Evolutionary conservation across 495 filamentous ascomycete species (phyloP).

Genomic region (Penicillium lividum): DNA sequence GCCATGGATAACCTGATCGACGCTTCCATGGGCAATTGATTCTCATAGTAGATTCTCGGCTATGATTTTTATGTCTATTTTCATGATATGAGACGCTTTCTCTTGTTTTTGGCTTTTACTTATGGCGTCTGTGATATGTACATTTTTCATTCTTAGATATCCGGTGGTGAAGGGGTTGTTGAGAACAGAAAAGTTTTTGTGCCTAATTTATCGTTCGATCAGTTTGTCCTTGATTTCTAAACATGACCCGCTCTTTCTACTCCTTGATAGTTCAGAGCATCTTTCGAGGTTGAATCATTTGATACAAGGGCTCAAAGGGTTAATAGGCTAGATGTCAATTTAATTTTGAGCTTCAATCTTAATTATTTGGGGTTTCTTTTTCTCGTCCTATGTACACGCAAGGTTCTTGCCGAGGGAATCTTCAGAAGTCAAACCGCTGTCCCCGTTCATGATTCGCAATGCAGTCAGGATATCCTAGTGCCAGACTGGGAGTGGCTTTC

Average conservation of each 20-base stretch:
- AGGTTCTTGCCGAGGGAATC: neutral
- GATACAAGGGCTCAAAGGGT: no score
- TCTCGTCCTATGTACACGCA: neutral
- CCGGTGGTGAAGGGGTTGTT: conserved; percentile 22
- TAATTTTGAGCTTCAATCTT: neutral
- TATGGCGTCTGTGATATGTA: conserved; percentile 26
- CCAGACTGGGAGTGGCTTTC: neutral
- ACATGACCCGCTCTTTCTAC: no score
- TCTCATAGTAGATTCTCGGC: neutral
- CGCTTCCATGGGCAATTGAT: conserved; percentile 7
- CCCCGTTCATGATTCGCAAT: neutral
- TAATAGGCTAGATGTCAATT: no score
- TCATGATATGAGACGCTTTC: conserved; percentile 33
- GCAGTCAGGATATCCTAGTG: neutral
- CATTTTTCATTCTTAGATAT: conserved; percentile 27
- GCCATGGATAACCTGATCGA: conserved; percentile 4
- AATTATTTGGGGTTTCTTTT: neutral
- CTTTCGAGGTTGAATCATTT: no score
- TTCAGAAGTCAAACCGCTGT: neutral
- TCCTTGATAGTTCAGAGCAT: no score
- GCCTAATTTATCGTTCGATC: neutral
- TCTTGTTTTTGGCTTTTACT: conserved; percentile 23
- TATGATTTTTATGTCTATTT: conserved; percentile 16
- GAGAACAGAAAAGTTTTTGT: conserved; percentile 17
- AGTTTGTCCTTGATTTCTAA: neutral